These are phyloP conservation scores for Geum urbanum DNA, from an alignment of 306 rosid genomes.

Conservation along the genomic window DNA sequence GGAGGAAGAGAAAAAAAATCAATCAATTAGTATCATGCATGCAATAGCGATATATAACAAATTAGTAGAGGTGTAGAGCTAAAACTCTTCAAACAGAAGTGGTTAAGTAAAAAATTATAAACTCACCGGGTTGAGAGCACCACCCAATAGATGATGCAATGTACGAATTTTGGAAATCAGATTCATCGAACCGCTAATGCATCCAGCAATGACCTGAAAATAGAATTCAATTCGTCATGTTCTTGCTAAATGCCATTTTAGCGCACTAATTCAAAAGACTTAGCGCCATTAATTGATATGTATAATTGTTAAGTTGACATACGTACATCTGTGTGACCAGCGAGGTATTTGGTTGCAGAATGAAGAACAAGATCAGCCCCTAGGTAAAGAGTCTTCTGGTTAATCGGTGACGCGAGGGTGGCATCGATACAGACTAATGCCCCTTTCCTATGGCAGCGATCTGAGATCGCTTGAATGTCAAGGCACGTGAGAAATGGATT, in stretches of 20 bases:
- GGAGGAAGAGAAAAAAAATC: background rate
- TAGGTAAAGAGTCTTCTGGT: conserved; percentile 84
- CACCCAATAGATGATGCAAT: conserved; percentile 86
- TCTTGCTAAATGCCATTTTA: conserved; percentile 8
- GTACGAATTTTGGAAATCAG: conserved; percentile 66
- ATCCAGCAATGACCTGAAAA: conserved; percentile 79
- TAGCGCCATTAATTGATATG: background rate
- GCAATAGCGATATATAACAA: too few species aligned
- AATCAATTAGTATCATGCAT: background rate
- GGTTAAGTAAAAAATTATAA: too few species aligned
- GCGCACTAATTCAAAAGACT: background rate
- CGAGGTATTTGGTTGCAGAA: conserved; percentile 82
- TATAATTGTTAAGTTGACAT: conserved; percentile 25
- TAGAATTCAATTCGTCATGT: background rate
- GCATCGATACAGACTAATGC: conserved; percentile 90
- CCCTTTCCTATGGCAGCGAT: conserved; percentile 76
- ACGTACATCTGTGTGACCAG: conserved; percentile 97
- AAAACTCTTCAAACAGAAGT: too few species aligned
- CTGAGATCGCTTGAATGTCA: conserved; percentile 82
- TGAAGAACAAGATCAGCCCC: conserved; percentile 92
- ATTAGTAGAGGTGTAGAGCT: too few species aligned
- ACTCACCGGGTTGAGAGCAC: conserved; percentile 88
- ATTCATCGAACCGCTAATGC: conserved; percentile 72
- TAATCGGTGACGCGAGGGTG: conserved; percentile 91
- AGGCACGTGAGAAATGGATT: conserved; percentile 94